Base-by-base conservation (phyloP, 371 early-diverging fungal genomes). In the Chytridium lagenaria region DNA sequence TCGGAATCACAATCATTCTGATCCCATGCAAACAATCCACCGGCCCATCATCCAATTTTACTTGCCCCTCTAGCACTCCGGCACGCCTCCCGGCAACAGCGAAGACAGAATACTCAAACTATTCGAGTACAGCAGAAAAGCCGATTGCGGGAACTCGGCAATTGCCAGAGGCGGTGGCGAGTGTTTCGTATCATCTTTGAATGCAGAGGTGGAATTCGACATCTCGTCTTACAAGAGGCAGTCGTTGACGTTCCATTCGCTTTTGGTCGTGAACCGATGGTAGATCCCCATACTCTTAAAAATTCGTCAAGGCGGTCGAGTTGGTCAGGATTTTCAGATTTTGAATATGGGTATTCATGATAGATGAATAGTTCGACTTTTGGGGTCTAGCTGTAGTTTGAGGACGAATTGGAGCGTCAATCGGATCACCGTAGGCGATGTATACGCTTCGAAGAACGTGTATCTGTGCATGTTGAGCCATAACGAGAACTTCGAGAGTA, bases 361-460 rank as follows among this genome's bases (percentile, higher is more conserved):
- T 55, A 26, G 55, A 7, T 28, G 55, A 10, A 7, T 10, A 5
- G 55, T 16, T 26, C 10, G 30, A 5, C 5, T 55, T 55, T 10
- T 10, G 16, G 23, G 55, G 16, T 5, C 16, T 23, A 16, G 10
- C 26, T 10, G 55, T 26, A 16, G 55, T 26, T 28, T 26, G 19
- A 5, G 55, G 30, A 7, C 16, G 55, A 16, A 26, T 26, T 16
- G 55, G 55, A 16, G 16, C 10, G 55, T 23, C 10, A 10, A n/a
- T n/a, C n/a, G 55, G 16, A 55, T 26, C 55, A 26, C 55, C 55
- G 26, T 55, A 55, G 5, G 55, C 55, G 16, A 26, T 16, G 26
- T 55, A 55, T 5, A 55, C 26, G 55, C 55, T 16, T 7, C 55
- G 55, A 28, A 55, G 16, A 55, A 55, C 26, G 55, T 55, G 55